Evolutionary conservation across 2,329 filamentous ascomycete genomes (phyloP).

Genomic region (Aspergillus nomiae): DNA sequence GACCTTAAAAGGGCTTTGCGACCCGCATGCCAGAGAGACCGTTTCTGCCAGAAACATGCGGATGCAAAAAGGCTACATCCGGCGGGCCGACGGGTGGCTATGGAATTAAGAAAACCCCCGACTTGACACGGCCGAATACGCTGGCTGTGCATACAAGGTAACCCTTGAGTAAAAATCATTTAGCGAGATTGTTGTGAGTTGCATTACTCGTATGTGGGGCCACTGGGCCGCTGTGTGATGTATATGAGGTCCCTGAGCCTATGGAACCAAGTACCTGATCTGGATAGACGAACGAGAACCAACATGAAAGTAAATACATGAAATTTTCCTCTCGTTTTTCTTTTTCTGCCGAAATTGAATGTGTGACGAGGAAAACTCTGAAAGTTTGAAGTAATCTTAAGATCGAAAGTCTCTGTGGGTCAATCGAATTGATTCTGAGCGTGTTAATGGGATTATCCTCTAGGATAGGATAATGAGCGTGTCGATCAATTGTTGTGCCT

Average conservation of each 20-base stretch:
- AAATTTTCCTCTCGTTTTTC: background rate
- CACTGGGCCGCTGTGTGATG: background rate
- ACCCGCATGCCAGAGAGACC: constrained; percentile 4
- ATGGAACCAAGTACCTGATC: background rate
- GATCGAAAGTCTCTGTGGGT: background rate
- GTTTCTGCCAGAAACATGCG: constrained; percentile 17
- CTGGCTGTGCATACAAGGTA: background rate
- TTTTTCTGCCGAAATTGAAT: background rate
- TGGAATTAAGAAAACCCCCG: constrained; percentile 2
- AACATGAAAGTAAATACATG: background rate
- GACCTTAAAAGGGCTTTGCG: background rate
- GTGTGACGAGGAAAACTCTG: background rate
- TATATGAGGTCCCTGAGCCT: background rate
- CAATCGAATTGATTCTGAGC: background rate
- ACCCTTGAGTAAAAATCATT: background rate
- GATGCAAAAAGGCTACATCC: constrained; percentile 21
- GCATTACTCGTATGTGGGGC: background rate
- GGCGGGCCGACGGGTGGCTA: constrained; percentile 18
- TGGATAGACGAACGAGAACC: background rate
- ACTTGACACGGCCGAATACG: background rate
- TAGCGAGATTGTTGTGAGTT: background rate
- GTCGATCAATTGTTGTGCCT: constrained; percentile 9
- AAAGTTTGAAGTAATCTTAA: background rate
- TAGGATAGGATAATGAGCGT: background rate
- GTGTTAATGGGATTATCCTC: background rate